Conservation (phyloP, 2,329 filamentous ascomycete species). For the Clarireedia paspali region DNA sequence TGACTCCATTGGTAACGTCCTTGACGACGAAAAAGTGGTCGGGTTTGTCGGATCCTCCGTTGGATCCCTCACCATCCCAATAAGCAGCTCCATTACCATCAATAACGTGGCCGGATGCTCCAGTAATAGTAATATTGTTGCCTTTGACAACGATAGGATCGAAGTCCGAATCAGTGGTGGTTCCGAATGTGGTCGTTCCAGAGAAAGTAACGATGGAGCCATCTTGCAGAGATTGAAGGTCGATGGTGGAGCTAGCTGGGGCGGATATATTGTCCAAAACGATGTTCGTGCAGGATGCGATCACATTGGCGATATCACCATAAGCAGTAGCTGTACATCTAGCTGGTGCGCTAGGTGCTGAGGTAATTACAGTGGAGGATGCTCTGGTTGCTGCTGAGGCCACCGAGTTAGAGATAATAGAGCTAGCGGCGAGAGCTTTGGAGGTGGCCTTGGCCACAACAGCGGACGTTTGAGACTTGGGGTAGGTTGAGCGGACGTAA, state of each 20-base stretch:
- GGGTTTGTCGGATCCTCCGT: conserved; percentile 54
- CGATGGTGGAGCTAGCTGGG: conserved; percentile 32
- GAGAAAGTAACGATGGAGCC: conserved; percentile 49
- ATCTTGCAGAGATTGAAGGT: conserved; percentile 33
- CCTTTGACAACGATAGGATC: conserved; percentile 39
- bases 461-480: too few relatives aligned
- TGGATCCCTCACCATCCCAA: conserved; percentile 54
- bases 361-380: neutral
- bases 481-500: too few relatives aligned
- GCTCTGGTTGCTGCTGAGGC: neutral
- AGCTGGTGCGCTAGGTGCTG: neutral
- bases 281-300: conserved; percentile 35
- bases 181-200: conserved; percentile 58
- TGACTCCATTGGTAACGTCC: conserved; percentile 40
- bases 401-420: neutral
- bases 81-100: conserved; percentile 39
- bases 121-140: conserved; percentile 18
- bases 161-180: conserved; percentile 56
- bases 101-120: conserved; percentile 33
- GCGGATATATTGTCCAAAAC: conserved; percentile 34
- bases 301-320: conserved; percentile 31
- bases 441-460: neutral
- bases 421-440: neutral
- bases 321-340: conserved; percentile 47
- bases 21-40: conserved; percentile 52